phyloP scores from a whole-genome alignment of 352 stramenopile genomes.

The Phytophthora citrophthora region DNA sequence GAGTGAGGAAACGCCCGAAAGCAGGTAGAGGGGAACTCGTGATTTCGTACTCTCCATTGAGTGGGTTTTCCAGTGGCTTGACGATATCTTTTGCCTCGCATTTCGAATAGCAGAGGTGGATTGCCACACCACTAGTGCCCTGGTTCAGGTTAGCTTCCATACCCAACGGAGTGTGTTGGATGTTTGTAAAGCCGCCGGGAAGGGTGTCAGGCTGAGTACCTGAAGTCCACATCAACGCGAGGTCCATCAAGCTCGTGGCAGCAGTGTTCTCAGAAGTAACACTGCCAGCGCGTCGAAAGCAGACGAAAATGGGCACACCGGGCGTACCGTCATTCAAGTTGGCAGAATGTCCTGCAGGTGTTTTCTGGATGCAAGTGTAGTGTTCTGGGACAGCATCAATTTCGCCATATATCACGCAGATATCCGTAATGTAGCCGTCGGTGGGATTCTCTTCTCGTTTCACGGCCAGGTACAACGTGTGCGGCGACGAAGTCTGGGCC shows the following conservation, averaged over 20 bases:
- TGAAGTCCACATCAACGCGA: slow-evolving; percentile 82
- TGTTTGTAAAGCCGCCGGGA: slow-evolving; percentile 78
- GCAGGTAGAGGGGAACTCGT: slow-evolving; percentile 42
- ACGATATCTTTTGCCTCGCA: slow-evolving; percentile 55
- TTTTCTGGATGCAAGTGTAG: slow-evolving; percentile 77
- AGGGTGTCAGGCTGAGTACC: slow-evolving; percentile 63
- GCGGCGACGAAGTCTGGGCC: slow-evolving; percentile 71
- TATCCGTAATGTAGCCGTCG: slow-evolving; percentile 66
- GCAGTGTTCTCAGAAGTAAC: slow-evolving; percentile 8
- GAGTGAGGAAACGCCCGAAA: slow-evolving; percentile 62
- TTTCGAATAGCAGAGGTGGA: slow-evolving; percentile 81
- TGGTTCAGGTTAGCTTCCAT: slow-evolving; percentile 91
- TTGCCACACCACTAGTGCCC: slow-evolving; percentile 72
- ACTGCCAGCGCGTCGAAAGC: slow-evolving; percentile 52
- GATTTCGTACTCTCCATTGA: slow-evolving; percentile 88
- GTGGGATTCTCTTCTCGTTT: slow-evolving; percentile 62
- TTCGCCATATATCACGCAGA: slow-evolving; percentile 88
- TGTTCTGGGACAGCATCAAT: slow-evolving; percentile 84
- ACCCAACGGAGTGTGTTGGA: slow-evolving; percentile 84
- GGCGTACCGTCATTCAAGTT: slow-evolving; percentile 86
- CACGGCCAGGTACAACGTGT: slow-evolving; percentile 79
- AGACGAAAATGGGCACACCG: slow-evolving; percentile 86
- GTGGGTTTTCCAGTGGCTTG: slow-evolving; percentile 58
- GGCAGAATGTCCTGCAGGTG: slow-evolving; percentile 68
- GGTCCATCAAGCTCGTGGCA: slow-evolving; percentile 76